A percentile compares a stretch with the other conserved stretches of the same genome.
These are phyloP conservation scores for Rhodofomes roseus DNA, from an alignment of 1,284 basidiomycete genomes.

Conservation along the genomic window DNA sequence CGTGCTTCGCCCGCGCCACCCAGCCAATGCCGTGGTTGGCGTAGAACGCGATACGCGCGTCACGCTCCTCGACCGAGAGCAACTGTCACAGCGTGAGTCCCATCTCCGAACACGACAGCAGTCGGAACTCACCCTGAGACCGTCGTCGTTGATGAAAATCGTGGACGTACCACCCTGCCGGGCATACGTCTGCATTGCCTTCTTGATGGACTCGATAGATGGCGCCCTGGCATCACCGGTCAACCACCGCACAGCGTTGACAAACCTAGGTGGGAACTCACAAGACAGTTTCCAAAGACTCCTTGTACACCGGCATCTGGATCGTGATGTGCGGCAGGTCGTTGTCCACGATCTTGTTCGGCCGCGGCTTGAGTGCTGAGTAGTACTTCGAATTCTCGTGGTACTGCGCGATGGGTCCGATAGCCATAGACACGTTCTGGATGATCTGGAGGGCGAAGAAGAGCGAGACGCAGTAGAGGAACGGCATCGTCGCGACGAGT, in stretches of 20 bases:
- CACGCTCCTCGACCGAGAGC: conserved; percentile 56
- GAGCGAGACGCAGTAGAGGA: conserved; percentile 41
- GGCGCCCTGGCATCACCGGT: conserved; percentile 27
- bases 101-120: background rate
- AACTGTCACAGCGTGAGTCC: conserved; percentile 33
- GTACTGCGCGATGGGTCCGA: conserved; percentile 49
- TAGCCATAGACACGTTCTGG: conserved; percentile 35
- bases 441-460: conserved; percentile 37
- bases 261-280: conserved; percentile 14
- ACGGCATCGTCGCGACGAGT: conserved; percentile 36
- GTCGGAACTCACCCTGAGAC: conserved; percentile 32
- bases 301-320: conserved; percentile 58
- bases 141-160: conserved; percentile 53
- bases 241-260: background rate
- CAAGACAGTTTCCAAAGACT: conserved; percentile 35
- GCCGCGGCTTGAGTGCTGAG: conserved; percentile 37
- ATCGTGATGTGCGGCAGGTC: conserved; percentile 51
- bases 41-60: conserved; percentile 70
- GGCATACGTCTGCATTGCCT: conserved; percentile 42
- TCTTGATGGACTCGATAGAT: conserved; percentile 44
- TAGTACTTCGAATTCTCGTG: conserved; percentile 46
- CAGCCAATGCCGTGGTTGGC: conserved; percentile 80
- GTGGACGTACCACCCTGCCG: conserved; percentile 52
- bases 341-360: conserved; percentile 39
- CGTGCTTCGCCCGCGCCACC: conserved; percentile 76